These are phyloP conservation scores for Heterobasidion irregulare DNA, from an alignment of 1,284 basidiomycete species.

Conservation along the genomic window DNA sequence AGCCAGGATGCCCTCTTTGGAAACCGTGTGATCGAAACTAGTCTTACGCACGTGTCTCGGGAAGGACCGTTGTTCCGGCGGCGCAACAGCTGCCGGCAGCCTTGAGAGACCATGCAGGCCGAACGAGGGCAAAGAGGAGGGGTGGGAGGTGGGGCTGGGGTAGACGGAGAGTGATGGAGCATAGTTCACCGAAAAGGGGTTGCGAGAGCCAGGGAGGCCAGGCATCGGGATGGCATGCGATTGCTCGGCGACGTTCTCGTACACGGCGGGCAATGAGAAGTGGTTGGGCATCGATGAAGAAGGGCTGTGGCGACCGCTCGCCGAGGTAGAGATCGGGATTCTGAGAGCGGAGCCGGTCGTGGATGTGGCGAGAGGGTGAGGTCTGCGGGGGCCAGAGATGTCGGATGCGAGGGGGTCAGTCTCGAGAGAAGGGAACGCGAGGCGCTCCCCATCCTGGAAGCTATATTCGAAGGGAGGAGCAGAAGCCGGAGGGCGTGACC, in stretches of 20 bases:
- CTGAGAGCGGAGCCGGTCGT: conserved; percentile 1
- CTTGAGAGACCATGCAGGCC: conserved; percentile 50
- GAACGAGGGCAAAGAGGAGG: conserved; percentile 59
- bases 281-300: conserved; percentile 5
- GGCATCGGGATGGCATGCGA: conserved; percentile 2
- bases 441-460: conserved; percentile 16
- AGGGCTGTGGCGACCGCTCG: conserved; percentile 9
- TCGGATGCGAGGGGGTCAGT: conserved; percentile 7
- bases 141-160: conserved; percentile 33
- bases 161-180: conserved; percentile 7
- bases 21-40: conserved; percentile 85
- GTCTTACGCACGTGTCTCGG: conserved; percentile 84
- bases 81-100: conserved; percentile 27
- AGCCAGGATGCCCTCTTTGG: conserved; percentile 51
- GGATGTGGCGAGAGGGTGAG: conserved; percentile 3
- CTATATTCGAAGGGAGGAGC: conserved; percentile 24
- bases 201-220: conserved; percentile 4
- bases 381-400: conserved; percentile 8
- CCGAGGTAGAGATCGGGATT: conserved; percentile 3
- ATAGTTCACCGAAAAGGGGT: conserved; percentile 7
- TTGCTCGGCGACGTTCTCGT: conserved; percentile 35
- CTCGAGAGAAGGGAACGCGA: conserved; percentile 21
- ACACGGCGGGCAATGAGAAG: conserved; percentile 36
- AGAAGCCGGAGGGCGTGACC: conserved; percentile 56
- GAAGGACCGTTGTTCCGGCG: conserved; percentile 47